Conservation (phyloP, 2,329 filamentous ascomycete species). For the Monosporascus ibericus region DNA sequence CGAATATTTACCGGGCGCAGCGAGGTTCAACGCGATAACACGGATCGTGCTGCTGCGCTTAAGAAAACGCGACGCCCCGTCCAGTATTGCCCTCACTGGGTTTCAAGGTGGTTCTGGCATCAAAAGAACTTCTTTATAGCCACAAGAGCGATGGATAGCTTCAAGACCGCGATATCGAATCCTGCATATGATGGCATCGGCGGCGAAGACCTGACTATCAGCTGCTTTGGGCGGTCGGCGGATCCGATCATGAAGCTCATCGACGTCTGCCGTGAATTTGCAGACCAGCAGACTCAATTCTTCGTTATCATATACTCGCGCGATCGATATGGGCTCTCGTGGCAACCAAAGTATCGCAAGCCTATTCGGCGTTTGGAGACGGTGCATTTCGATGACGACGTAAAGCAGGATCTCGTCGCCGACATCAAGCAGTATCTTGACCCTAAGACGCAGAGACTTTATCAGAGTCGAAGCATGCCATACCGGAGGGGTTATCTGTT, state of each 20-base stretch:
- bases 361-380: slow-evolving; percentile 44
- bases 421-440: slow-evolving; percentile 49
- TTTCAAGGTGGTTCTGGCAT: slow-evolving; percentile 44
- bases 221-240: slow-evolving; percentile 45
- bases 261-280: slow-evolving; percentile 39
- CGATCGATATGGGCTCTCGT: slow-evolving; percentile 38
- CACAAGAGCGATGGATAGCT: slow-evolving; percentile 34
- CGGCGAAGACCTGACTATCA: slow-evolving; percentile 40
- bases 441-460: slow-evolving; percentile 44
- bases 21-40: slow-evolving; percentile 25
- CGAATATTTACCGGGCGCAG: slow-evolving; percentile 39
- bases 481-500: slow-evolving; percentile 44
- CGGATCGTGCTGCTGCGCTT: slow-evolving; percentile 30
- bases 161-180: slow-evolving; percentile 30
- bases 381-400: slow-evolving; percentile 40
- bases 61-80: slow-evolving; percentile 36
- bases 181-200: slow-evolving; percentile 40
- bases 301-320: slow-evolving; percentile 44
- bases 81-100: slow-evolving; percentile 40
- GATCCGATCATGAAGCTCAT: slow-evolving; percentile 41
- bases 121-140: slow-evolving; percentile 38
- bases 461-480: slow-evolving; percentile 59
- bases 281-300: slow-evolving; percentile 41
- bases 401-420: slow-evolving; percentile 40
- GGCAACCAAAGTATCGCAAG: slow-evolving; percentile 42